A percentile compares a stretch with the other conserved stretches of the same genome.
Conservation (phyloP, 2,329 filamentous ascomycete species). For the Talaromyces amestolkiae region DNA sequence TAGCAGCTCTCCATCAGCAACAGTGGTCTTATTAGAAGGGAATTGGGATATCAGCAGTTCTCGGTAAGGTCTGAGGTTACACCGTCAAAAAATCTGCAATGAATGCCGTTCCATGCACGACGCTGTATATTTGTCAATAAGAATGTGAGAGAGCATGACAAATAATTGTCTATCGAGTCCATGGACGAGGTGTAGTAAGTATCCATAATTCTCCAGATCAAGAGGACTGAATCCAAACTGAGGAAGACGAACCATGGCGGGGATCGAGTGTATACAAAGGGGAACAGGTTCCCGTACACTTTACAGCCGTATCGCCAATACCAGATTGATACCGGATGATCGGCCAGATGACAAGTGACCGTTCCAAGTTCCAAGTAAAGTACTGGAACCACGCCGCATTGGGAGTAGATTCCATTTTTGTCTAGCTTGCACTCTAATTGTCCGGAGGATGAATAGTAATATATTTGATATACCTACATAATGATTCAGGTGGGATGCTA, state of each 20-base stretch:
- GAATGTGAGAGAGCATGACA: neutral
- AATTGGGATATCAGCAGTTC: no score
- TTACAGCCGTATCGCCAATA: neutral
- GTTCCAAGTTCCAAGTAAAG: neutral
- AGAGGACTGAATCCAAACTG: no score
- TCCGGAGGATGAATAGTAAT: neutral
- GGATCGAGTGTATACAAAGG: neutral
- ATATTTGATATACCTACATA: neutral
- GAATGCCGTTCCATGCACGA: neutral
- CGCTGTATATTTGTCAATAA: neutral
- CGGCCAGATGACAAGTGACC: neutral
- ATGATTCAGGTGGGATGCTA: neutral
- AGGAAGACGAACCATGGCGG: neutral
- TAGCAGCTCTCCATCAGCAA: neutral
- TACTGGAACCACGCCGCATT: constrained; percentile 1
- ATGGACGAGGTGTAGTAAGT: neutral
- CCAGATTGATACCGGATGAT: constrained; percentile 5
- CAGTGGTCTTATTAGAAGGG: no score
- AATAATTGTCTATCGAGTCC: neutral
- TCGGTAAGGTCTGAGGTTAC: neutral
- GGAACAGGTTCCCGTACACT: neutral
- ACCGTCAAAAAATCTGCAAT: neutral
- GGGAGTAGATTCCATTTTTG: constrained; percentile 10
- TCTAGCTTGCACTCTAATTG: neutral
- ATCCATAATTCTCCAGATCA: neutral